Evolutionary conservation across 129 eudicot genomes (phyloP), one percentile per base, ranked within the genome.

Genomic region (Solidago caesia): DNA sequence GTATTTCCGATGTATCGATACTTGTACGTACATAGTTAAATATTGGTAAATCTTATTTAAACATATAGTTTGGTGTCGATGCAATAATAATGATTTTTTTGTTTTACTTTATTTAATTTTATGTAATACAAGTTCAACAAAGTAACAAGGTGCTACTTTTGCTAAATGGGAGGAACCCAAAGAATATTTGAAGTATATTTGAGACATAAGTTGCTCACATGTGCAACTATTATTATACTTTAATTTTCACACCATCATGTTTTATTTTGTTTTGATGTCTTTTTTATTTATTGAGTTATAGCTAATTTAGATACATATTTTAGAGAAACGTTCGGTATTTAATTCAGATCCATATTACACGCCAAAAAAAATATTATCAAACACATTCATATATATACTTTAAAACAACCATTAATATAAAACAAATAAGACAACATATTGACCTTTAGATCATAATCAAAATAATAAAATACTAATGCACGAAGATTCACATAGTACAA

Each of bases 141-240:
- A 67, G 87, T 77, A 67, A 84, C 80, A 72, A 82, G 77, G 82
- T 70, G 67, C 51, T 55, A 67, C 84, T 85, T 85, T 85, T 81
- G 79, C 64, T 74, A 79, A 61, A 81, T 81, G 82, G 81, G 82
- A 85, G 64, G 70, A 78, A 74, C 82, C 73, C 73, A 74, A 77
- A 64, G 60, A 48, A 69, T 70, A 69, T 75, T 39, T 74, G 72
- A 13, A 64, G 55, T 51, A 77, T 72, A 77, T 72, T 62, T 75
- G 33, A 47, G 59, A 56, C 69, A 45, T 62, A 67, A 70, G 79
- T 64, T 53, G 79, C 60, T 65, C 5, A 56, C 78, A 83, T 79
- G 82, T 75, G 84, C 74, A 39, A 48, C 55, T 73, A 79, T 70
- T 79, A 79, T 79, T 72, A 72, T 72, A 79, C 78, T 65, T 64